Conservation (phyloP, 73 alveolate genomes). For the Paramecium pentaurelia region DNA sequence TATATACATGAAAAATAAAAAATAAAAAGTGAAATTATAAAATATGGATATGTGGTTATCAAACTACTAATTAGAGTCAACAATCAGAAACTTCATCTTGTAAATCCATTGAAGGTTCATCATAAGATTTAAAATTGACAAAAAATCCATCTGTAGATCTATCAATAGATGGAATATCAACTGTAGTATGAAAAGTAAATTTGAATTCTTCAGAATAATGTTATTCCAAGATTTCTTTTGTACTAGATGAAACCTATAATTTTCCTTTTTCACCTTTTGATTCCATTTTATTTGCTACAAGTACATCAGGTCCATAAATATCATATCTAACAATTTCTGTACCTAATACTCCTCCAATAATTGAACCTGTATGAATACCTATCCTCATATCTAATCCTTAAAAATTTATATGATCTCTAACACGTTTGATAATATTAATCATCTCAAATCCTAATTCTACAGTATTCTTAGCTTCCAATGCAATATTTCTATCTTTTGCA, state of each 20-base stretch:
- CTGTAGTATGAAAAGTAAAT: not conserved
- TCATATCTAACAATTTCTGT: conserved; percentile 51
- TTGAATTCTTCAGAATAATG: conserved; percentile 2
- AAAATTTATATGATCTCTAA: conserved; percentile 42
- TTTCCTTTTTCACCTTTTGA: conserved; percentile 58
- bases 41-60: not conserved
- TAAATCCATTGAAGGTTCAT: not conserved
- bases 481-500: conserved; percentile 31
- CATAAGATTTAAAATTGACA: not conserved
- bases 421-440: conserved; percentile 31
- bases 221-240: conserved; percentile 7
- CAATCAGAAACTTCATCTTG: not conserved
- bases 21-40: not conserved
- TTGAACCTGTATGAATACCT: conserved; percentile 47
- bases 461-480: conserved; percentile 40
- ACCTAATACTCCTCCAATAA: conserved; percentile 54
- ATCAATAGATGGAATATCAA: not conserved
- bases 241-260: not conserved
- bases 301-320: conserved; percentile 52
- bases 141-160: not conserved
- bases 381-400: conserved; percentile 56
- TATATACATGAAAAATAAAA: not conserved
- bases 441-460: conserved; percentile 47
- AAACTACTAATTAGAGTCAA: not conserved
- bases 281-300: conserved; percentile 60